phyloP scores from a whole-genome alignment of 768 basidiomycete species.

The Lepiota brunneoincarnata region DNA sequence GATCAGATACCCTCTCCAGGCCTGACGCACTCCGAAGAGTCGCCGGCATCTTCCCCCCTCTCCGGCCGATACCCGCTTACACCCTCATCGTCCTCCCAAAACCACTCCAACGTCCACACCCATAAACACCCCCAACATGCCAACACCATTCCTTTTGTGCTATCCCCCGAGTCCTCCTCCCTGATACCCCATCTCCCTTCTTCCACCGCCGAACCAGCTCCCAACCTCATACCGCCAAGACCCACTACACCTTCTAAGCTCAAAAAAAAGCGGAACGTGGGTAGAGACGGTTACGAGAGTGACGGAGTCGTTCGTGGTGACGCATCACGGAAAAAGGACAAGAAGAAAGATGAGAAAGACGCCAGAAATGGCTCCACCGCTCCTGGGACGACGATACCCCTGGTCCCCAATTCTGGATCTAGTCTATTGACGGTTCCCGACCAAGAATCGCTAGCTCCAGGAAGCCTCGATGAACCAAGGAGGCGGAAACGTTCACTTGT shows the following conservation, averaged over 20 bases:
- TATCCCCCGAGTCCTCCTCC: conserved; percentile 12
- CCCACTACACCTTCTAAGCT: conserved; percentile 33
- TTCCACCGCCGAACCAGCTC: not conserved
- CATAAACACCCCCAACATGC: not conserved
- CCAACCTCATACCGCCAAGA: conserved; percentile 14
- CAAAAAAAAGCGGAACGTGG: conserved; percentile 34
- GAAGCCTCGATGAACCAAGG: conserved; percentile 21
- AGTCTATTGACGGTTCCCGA: conserved; percentile 7
- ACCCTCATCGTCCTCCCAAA: conserved; percentile 9
- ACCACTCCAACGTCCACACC: not conserved
- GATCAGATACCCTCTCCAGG: conserved; percentile 6
- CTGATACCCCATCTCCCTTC: conserved; percentile 20
- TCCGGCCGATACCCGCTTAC: conserved; percentile 9
- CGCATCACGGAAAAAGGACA: conserved; percentile 22
- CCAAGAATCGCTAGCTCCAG: not conserved
- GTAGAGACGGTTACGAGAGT: conserved; percentile 48
- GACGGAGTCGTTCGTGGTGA: conserved; percentile 53
- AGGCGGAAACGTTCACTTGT: conserved; percentile 22
- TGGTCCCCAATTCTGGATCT: not conserved
- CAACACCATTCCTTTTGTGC: not conserved
- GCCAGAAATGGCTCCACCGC: conserved; percentile 5
- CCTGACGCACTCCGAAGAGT: conserved; percentile 4
- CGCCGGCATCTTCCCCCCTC: conserved; percentile 4
- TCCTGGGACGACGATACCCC: not conserved
- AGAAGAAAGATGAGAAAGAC: conserved; percentile 16